Conservation (phyloP, 805 yeast genomes). For the Saturnispora sekii region DNA sequence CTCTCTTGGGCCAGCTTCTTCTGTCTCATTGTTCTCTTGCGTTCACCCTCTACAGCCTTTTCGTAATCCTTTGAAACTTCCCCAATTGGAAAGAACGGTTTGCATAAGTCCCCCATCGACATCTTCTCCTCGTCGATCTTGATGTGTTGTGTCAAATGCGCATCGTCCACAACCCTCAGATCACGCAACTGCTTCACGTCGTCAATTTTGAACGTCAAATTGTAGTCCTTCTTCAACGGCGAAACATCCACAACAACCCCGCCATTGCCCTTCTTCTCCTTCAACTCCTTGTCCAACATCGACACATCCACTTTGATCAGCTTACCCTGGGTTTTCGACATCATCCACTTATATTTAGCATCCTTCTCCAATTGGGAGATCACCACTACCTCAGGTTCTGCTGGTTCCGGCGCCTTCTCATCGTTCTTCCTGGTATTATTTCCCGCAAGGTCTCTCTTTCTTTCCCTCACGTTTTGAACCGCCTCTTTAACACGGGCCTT, state of each 20-base stretch:
- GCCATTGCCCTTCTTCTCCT: slow-evolving; percentile 1
- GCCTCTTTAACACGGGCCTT: slow-evolving; percentile 5
- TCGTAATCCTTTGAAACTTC: slow-evolving; percentile 47
- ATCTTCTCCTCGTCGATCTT: slow-evolving; percentile 43
- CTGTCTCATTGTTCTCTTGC: slow-evolving; percentile 13
- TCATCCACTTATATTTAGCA: slow-evolving; percentile 9
- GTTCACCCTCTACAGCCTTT: slow-evolving; percentile 44
- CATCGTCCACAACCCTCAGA: slow-evolving; percentile 30
- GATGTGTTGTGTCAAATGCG: slow-evolving; percentile 32
- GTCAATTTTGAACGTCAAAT: slow-evolving; percentile 10
- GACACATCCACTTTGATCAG: slow-evolving; percentile 6
- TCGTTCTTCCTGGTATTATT: background rate
- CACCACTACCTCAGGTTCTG: slow-evolving; percentile 6
- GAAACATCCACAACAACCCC: background rate
- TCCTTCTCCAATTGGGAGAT: slow-evolving; percentile 5
- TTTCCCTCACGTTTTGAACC: slow-evolving; percentile 1
- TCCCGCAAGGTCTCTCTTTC: slow-evolving; percentile 10
- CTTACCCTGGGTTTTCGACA: slow-evolving; percentile 5
- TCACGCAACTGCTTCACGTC: slow-evolving; percentile 20
- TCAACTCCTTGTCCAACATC: slow-evolving; percentile 3
- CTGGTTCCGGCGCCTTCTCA: background rate
- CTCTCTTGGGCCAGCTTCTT: slow-evolving; percentile 30
- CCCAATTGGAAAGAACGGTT: slow-evolving; percentile 59
- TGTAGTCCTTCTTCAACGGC: slow-evolving; percentile 8
- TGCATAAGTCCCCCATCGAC: slow-evolving; percentile 64